These are phyloP conservation scores for Mycena maculata DNA, from an alignment of 768 basidiomycete genomes.

Conservation along the genomic window DNA sequence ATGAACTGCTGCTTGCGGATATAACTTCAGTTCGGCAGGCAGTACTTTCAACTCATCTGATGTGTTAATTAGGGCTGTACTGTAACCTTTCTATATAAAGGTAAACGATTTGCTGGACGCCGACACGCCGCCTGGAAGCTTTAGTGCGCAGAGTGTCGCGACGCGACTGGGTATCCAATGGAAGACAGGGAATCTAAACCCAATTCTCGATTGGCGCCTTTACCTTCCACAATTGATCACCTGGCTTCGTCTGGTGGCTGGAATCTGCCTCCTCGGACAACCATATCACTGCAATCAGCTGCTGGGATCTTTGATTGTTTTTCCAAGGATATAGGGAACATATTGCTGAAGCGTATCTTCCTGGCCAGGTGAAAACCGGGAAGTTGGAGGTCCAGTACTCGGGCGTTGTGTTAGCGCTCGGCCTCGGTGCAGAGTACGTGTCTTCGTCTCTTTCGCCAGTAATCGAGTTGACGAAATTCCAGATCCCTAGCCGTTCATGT, in stretches of 20 bases:
- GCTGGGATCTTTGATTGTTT: conserved; percentile 25
- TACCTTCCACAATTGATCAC: conserved; percentile 24
- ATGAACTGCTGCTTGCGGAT: not conserved
- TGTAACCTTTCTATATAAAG: not conserved
- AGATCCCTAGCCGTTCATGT: conserved; percentile 13
- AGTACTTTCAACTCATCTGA: not conserved
- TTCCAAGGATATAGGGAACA: conserved; percentile 4
- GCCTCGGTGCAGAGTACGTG: conserved; percentile 10
- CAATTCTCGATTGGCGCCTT: not conserved
- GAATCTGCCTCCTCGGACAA: conserved; percentile 25
- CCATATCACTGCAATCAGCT: conserved; percentile 18
- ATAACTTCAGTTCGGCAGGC: conserved; percentile 3
- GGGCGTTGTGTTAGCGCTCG: conserved; percentile 23
- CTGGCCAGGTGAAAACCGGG: conserved; percentile 25
- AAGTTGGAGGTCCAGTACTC: conserved; percentile 16
- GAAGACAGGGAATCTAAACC: not conserved
- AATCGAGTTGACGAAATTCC: not conserved
- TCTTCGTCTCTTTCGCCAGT: not conserved
- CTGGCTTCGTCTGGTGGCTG: conserved; percentile 26
- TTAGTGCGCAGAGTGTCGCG: not conserved
- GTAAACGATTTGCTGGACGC: not conserved
- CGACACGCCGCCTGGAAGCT: not conserved
- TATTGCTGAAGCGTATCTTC: conserved; percentile 18
- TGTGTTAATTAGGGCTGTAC: not conserved
- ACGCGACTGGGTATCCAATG: not conserved